Percentiles rank a stretch among this genome's conserved stretches.
phyloP scores from a whole-genome alignment of 116 monocot species.

The Trichopus zeylanicus region DNA sequence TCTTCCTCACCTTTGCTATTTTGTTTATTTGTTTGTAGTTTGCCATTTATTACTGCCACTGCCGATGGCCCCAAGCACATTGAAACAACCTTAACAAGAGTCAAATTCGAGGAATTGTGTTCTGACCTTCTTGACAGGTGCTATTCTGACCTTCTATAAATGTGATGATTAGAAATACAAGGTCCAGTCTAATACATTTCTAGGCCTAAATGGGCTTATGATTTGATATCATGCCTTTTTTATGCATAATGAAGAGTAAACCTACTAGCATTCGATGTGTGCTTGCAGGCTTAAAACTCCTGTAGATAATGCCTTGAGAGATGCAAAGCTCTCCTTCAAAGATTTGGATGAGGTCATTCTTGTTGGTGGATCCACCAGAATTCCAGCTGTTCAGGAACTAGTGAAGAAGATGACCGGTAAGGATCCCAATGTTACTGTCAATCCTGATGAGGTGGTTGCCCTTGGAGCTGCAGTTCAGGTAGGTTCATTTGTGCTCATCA shows the following conservation, averaged over 20 bases:
- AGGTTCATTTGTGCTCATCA: background rate
- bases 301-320: constrained; percentile 65
- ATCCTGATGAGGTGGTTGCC: constrained; percentile 92
- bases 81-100: constrained; percentile 44
- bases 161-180: background rate
- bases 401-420: constrained; percentile 83
- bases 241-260: background rate
- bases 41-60: constrained; percentile 53
- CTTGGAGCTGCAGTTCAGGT: constrained; percentile 94
- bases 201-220: no score
- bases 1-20: background rate
- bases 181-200: background rate
- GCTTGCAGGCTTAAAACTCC: constrained; percentile 64
- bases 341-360: constrained; percentile 89
- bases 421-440: constrained; percentile 87
- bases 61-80: constrained; percentile 53
- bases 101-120: constrained; percentile 51
- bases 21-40: constrained; percentile 19
- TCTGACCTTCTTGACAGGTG: constrained; percentile 51
- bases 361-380: constrained; percentile 85
- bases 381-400: constrained; percentile 86
- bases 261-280: background rate
- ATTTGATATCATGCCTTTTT: background rate
- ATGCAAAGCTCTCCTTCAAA: constrained; percentile 67
- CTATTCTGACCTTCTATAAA: background rate